Conservation (phyloP, 2,329 filamentous ascomycete genomes). For the Penicillium fuscoglaucum region DNA sequence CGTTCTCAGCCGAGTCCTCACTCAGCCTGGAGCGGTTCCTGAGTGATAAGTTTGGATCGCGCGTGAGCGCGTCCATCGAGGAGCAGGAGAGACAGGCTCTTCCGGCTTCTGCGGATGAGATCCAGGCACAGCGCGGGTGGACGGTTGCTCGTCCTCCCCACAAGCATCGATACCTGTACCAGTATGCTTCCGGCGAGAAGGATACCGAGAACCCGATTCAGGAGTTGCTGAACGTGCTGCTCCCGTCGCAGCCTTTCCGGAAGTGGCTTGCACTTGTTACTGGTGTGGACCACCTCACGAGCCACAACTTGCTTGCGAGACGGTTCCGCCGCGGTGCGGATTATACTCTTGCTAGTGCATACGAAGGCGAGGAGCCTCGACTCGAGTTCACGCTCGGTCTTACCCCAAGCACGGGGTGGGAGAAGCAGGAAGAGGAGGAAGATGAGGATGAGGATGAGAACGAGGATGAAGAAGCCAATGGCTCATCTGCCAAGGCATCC, state of each 20-base stretch:
- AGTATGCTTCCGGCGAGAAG: conserved; percentile 52
- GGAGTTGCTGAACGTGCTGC: conserved; percentile 76
- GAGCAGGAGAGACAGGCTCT: conserved; percentile 58
- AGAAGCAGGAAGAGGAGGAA: conserved; percentile 63
- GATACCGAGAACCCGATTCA: conserved; percentile 56
- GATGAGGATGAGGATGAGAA: conserved; percentile 45
- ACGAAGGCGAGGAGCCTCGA: conserved; percentile 68
- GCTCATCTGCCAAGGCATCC: conserved; percentile 19
- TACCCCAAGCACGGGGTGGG: conserved; percentile 84
- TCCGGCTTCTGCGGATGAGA: conserved; percentile 50
- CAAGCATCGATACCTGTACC: conserved; percentile 90
- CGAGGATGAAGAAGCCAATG: conserved; percentile 37
- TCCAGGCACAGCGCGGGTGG: conserved; percentile 64
- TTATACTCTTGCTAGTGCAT: conserved; percentile 88
- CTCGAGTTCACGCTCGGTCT: conserved; percentile 85
- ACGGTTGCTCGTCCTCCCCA: conserved; percentile 83
- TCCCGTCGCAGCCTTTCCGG: conserved; percentile 82
- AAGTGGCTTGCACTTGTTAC: conserved; percentile 88
- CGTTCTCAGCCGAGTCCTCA: conserved; percentile 80
- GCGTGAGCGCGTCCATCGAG: conserved; percentile 70
- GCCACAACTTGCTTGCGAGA: conserved; percentile 75
- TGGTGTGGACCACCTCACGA: conserved; percentile 64
- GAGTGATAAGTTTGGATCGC: conserved; percentile 71
- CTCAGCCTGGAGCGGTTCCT: conserved; percentile 80
- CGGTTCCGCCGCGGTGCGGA: conserved; percentile 84